phyloP scores from a whole-genome alignment of 306 rosid species.

The Datisca glomerata region DNA sequence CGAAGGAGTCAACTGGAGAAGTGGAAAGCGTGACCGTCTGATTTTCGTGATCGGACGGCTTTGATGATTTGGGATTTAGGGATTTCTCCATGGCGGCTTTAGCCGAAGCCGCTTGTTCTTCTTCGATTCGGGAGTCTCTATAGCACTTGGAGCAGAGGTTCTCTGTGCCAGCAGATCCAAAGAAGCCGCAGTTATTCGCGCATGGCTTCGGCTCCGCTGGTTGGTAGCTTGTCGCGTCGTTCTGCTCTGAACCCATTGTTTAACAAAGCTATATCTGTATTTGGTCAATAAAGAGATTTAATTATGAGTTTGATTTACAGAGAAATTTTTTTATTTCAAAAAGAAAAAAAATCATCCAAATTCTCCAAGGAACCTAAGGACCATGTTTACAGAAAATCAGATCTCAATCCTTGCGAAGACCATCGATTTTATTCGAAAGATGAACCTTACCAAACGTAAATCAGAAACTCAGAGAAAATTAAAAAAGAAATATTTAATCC shows the following conservation, averaged over 20 bases:
- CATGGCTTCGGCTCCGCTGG: constrained; percentile 44
- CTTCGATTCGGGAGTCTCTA: constrained; percentile 18
- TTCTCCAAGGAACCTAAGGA: too few species aligned
- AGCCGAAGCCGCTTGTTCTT: constrained; percentile 24
- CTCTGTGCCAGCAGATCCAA: constrained; percentile 29
- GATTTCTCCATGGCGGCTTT: constrained; percentile 34
- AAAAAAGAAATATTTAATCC: background rate
- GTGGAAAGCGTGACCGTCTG: background rate
- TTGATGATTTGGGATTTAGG: constrained; percentile 5
- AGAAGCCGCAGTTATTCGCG: constrained; percentile 61
- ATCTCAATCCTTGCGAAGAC: background rate
- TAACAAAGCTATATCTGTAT: too few species aligned
- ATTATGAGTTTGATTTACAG: too few species aligned
- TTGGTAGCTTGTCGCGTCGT: constrained; percentile 31
- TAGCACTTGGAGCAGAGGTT: constrained; percentile 57
- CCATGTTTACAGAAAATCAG: background rate
- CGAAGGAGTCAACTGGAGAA: background rate
- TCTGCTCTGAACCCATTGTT: constrained; percentile 42
- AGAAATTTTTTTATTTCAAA: too few species aligned
- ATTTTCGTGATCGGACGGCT: background rate
- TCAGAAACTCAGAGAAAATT: background rate
- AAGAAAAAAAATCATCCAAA: too few species aligned
- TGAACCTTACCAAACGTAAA: background rate
- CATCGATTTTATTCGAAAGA: constrained; percentile 1
- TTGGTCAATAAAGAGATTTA: background rate